Conservation (phyloP, 108 stramenopile species). For the Cylindrotheca closterium region DNA sequence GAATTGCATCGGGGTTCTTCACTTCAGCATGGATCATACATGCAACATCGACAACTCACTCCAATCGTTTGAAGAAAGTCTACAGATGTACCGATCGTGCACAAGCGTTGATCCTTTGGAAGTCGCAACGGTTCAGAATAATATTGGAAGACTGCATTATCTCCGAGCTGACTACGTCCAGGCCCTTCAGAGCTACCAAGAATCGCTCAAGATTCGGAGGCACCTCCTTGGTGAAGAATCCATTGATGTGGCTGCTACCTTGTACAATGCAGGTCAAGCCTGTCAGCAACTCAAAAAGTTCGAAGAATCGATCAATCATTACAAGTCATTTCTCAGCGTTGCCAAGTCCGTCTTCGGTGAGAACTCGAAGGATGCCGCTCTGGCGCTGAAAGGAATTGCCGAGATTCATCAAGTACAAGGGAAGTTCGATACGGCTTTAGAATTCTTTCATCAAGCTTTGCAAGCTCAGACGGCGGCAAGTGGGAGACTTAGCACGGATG, state of each 20-base stretch:
- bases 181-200: constrained; percentile 40
- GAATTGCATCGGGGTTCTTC: background rate
- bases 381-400: constrained; percentile 64
- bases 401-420: constrained; percentile 60
- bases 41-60: background rate
- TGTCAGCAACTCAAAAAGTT: constrained; percentile 55
- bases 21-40: background rate
- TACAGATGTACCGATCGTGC: background rate
- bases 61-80: background rate
- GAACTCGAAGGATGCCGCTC: constrained; percentile 51
- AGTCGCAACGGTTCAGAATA: constrained; percentile 56
- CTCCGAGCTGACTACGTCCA: constrained; percentile 46
- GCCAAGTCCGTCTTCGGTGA: constrained; percentile 34
- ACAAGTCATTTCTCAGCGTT: constrained; percentile 41
- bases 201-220: constrained; percentile 45
- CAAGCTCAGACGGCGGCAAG: constrained; percentile 37
- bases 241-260: constrained; percentile 61
- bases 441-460: constrained; percentile 38
- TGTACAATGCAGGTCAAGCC: constrained; percentile 65
- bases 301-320: constrained; percentile 46
- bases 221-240: constrained; percentile 34
- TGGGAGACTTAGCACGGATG: constrained; percentile 52
- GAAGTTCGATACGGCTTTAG: constrained; percentile 41
- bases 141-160: constrained; percentile 65
- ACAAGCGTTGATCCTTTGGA: background rate